Conservation (phyloP, 108 stramenopile genomes). For the Stephanodiscus minutulus region DNA sequence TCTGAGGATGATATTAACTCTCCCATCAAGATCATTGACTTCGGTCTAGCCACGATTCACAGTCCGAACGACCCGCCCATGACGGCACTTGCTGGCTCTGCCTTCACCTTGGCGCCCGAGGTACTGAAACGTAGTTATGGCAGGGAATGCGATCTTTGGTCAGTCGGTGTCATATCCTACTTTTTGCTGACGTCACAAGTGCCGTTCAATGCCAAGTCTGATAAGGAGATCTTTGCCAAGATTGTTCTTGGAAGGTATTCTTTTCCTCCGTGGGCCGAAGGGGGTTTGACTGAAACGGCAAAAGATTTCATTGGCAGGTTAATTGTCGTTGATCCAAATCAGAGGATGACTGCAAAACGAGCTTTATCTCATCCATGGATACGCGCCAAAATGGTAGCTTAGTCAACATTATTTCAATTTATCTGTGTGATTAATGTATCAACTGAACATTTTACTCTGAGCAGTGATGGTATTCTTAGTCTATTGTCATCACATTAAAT, state of each 20-base stretch:
- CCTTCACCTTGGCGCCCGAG: slow-evolving; percentile 51
- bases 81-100: slow-evolving; percentile 35
- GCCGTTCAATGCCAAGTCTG: slow-evolving; percentile 46
- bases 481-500: too few relatives aligned
- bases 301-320: slow-evolving; percentile 55
- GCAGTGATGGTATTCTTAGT: too few relatives aligned
- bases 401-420: too few relatives aligned
- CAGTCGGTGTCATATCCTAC: slow-evolving; percentile 50
- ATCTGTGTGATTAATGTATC: too few relatives aligned
- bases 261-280: slow-evolving; percentile 33
- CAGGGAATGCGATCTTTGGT: slow-evolving; percentile 42
- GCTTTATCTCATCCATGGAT: slow-evolving; percentile 42
- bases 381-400: background rate
- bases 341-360: slow-evolving; percentile 59
- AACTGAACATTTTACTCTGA: too few relatives aligned
- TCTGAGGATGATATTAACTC: slow-evolving; percentile 49
- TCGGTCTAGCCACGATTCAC: slow-evolving; percentile 57
- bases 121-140: slow-evolving; percentile 34
- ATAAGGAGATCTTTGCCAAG: slow-evolving; percentile 38
- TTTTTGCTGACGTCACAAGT: slow-evolving; percentile 51
- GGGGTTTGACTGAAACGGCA: slow-evolving; percentile 40
- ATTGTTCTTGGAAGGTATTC: slow-evolving; percentile 23
- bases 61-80: slow-evolving; percentile 17
- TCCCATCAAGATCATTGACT: slow-evolving; percentile 72
- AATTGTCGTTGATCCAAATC: slow-evolving; percentile 59